Percentiles rank a stretch among this genome's conserved stretches.
phyloP scores from a whole-genome alignment of 805 yeast genomes.

The Suhomyces canberraensis region DNA sequence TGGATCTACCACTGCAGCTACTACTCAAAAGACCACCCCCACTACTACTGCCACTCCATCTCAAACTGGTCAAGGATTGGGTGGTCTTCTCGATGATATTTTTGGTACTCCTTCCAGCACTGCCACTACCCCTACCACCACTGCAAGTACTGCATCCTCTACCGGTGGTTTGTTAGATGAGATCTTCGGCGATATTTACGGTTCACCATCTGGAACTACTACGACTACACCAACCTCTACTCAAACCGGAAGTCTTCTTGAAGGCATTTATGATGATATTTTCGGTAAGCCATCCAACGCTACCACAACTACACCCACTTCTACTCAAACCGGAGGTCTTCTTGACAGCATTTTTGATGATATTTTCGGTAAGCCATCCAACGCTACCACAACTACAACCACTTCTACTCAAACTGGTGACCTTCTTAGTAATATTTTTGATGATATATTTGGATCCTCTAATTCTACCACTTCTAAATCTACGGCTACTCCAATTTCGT shows the following conservation, averaged over 20 bases:
- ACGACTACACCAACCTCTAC: conserved; percentile 9
- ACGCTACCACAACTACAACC: conserved; percentile 5
- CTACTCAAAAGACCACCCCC: conserved; percentile 1
- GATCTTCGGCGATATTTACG: conserved; percentile 11
- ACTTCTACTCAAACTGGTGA: conserved; percentile 7
- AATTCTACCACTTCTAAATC: conserved; percentile 7
- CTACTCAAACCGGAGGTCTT: conserved; percentile 5
- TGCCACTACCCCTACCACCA: conserved; percentile 4
- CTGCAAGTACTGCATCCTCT: conserved; percentile 6
- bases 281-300: conserved; percentile 9
- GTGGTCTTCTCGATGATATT: conserved; percentile 12
- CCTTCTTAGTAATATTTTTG: conserved; percentile 11
- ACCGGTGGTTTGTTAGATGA: conserved; percentile 4
- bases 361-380: conserved; percentile 3
- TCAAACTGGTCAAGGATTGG: conserved; percentile 2
- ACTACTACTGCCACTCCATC: conserved; percentile 9
- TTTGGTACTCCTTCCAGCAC: conserved; percentile 10
- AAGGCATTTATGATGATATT: conserved; percentile 10
- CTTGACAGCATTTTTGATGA: conserved; percentile 10
- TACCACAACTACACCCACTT: conserved; percentile 10
- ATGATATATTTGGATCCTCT: conserved; percentile 12
- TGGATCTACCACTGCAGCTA: conserved; percentile 4
- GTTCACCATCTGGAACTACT: conserved; percentile 8
- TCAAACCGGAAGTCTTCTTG: conserved; percentile 3
- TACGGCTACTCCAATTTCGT: conserved; percentile 6